Conservation (phyloP, 768 basidiomycete genomes). For the Mycena polygramma region DNA sequence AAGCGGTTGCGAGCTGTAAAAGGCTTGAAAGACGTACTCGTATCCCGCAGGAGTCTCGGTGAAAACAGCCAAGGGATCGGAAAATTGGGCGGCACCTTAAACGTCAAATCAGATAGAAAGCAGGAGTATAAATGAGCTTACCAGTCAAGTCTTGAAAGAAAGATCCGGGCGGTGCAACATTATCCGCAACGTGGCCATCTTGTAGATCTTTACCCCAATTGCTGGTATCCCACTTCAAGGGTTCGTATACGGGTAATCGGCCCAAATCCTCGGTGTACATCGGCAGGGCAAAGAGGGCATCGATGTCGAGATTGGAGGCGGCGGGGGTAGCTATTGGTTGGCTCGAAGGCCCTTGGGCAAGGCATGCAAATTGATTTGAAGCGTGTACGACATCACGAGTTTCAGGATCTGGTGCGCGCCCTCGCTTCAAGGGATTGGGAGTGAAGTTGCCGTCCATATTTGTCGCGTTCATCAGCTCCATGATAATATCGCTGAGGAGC, state of each 20-base stretch:
- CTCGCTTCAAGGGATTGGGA: constrained; percentile 31
- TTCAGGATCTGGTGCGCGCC: constrained; percentile 5
- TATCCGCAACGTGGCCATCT: background rate
- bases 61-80: constrained; percentile 8
- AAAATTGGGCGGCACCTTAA: background rate
- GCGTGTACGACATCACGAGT: background rate
- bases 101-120: background rate
- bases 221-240: constrained; percentile 19
- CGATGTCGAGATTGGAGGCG: background rate
- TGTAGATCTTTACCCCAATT: constrained; percentile 5
- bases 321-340: background rate
- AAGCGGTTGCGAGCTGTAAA: background rate
- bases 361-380: background rate
- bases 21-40: constrained; percentile 26
- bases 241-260: constrained; percentile 31
- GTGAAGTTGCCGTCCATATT: constrained; percentile 14
- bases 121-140: background rate
- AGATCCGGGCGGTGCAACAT: background rate
- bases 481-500: constrained; percentile 30
- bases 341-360: background rate
- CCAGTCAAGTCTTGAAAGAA: background rate
- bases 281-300: constrained; percentile 21
- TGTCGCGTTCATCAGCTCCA: constrained; percentile 32
- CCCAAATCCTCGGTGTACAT: constrained; percentile 33
- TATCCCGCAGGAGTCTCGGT: constrained; percentile 28